Base-by-base conservation (phyloP, 257 asterid genomes). In the Leonotis leonurus region DNA sequence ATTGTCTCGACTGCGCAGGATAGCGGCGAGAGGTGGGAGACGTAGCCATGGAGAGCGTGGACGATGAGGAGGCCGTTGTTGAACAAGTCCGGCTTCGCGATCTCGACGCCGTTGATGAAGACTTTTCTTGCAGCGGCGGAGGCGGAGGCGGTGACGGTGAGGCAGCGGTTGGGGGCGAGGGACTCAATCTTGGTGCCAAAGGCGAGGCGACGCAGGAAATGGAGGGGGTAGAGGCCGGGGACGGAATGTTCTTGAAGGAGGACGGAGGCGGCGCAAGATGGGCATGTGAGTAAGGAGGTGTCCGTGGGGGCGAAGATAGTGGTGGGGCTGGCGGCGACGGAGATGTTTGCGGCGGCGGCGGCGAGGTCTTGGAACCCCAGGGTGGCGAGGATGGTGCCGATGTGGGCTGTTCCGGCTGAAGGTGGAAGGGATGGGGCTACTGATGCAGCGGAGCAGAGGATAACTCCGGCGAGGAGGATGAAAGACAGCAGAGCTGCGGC, bases 231-330 rank as follows among this genome's bases (percentile, higher is more conserved):
- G 71, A 85, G 90, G 21, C 95, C 96, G 12, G 62, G 77, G 46
- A 87, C 45, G 13, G 90, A 61, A 81, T 84, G 94, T 66, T 90
- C 96, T 67, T 49, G 84, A 44, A 90, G 90, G 62, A 90, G 87
- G 43, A 75, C 79, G 12, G 94, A 75, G 50, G 72, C 21, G 60
- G 89, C 83, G 59, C 96, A 88, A 12, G 89, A 65, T 7, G 89
- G 91, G 74, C 97, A 90, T 0, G 94, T 83, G 58, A 74, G 76
- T 66, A 90, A 75, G 17, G 96, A 77, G 41, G 89, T 67, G 45
- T 82, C 85, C 0, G 87, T 64, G 41, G 86, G 82, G 66, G 93
- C 94, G 71, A 90, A 90, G 64, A 90, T 75, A 69, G 96, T 90
- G 69, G 64, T 52, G 57, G 97, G 95, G 6, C 70, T 50, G 66